Base-by-base conservation (phyloP, 495 filamentous ascomycete species). In the Gamarada debralockiae region DNA sequence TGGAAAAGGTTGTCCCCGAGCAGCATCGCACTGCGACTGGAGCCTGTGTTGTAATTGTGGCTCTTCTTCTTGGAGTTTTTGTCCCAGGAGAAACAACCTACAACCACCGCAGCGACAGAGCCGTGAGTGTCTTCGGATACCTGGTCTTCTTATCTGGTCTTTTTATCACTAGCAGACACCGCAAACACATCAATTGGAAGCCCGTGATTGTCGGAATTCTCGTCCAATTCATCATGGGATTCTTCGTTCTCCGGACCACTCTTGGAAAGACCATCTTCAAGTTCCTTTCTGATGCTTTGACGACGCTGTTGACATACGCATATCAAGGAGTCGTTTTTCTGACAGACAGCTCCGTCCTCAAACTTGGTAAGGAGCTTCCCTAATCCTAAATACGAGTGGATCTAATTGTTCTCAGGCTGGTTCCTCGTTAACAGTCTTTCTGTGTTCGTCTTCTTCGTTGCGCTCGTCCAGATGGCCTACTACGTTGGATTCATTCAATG, bases 401-500 rank as follows among this genome's bases (percentile, higher is more conserved):
- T 5, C 57, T 29, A 29, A 29, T 10, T 5, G 4, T 10, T 29
- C 27, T 5, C 27, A 29, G 27, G 67, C 1, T 89, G 81, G 80
- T 95, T 95, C 76, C 69, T 96, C 22, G 72, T 82, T 45, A 71
- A 71, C 17, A 86, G 92, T 33, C 68, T 92, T 23, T 87, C 89
- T 0, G 82, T 91, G 41, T 92, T 96, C 65, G 86, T 95, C 64
- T 96, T 96, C 79, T 96, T 96, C 75, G 82, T 96, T 46, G 78
- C 90, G 4, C 70, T 96, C 5, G 86, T 95, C 17, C 87, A 95
- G 66, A 75, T 95, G 20, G 66, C 90, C 13, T 95, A 87, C 72
- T 84, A 93, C 71, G 73, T 76, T 61, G 84, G 83, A 3, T 69
- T 89, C 37, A 71, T 96, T 20, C 91, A 95, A 70, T 96, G 91